Percentiles rank a stretch among this genome's conserved stretches.
Evolutionary conservation across 2,329 filamentous ascomycete genomes (phyloP).

Genomic region (Trichoderma hamatum): DNA sequence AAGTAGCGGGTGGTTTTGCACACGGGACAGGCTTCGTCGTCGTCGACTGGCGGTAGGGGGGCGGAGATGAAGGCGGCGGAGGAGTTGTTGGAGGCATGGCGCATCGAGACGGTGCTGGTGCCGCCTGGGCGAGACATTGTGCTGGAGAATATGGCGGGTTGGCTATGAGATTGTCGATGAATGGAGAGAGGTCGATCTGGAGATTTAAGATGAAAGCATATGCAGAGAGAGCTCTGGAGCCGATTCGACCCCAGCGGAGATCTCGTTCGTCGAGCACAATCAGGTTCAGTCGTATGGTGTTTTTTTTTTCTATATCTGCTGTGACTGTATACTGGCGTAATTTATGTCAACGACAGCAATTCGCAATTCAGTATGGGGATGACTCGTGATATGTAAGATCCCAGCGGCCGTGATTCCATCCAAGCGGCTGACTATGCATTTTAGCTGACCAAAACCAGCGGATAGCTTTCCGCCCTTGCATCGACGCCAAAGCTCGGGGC

Average conservation of each 20-base stretch:
- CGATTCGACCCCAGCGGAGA: slow-evolving; percentile 1
- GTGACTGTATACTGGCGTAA: not conserved
- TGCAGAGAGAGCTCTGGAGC: not conserved
- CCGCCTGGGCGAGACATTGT: slow-evolving; percentile 36
- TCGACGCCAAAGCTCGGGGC: not conserved
- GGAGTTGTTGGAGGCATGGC: slow-evolving; percentile 30
- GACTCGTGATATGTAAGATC: not conserved
- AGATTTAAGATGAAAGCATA: not conserved
- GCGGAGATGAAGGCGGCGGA: slow-evolving; percentile 27
- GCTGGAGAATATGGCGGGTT: not conserved
- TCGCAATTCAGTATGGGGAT: not conserved
- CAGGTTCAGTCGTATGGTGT: not conserved
- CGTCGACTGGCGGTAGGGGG: slow-evolving; percentile 32
- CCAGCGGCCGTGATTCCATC: not conserved
- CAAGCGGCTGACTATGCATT: slow-evolving; percentile 22
- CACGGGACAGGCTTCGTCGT: slow-evolving; percentile 84
- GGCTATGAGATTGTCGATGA: not conserved
- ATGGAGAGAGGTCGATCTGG: not conserved
- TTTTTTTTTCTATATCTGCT: not conserved
- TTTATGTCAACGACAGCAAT: too few relatives aligned
- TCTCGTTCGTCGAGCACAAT: not conserved
- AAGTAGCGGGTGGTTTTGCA: slow-evolving; percentile 97
- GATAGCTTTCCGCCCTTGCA: slow-evolving; percentile 26
- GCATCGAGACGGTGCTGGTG: slow-evolving; percentile 37
- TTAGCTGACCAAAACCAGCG: not conserved